Evolutionary conservation across 2,329 filamentous ascomycete genomes (phyloP).

Genomic region (Ophioceras dolichostomum): DNA sequence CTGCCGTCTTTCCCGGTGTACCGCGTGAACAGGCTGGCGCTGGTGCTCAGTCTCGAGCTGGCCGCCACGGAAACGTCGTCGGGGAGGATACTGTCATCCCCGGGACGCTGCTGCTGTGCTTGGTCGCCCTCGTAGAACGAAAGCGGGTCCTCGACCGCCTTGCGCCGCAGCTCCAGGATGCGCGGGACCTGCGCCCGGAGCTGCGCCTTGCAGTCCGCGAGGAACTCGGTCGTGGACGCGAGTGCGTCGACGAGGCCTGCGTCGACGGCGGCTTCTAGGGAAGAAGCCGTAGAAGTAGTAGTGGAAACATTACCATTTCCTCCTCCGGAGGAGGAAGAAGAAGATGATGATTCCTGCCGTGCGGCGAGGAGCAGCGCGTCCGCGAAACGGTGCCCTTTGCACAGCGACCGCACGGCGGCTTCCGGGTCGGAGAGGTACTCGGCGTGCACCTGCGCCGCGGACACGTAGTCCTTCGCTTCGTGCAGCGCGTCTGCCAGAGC

Average conservation of each 20-base stretch:
- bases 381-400: conserved; percentile 76
- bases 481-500: conserved; percentile 66
- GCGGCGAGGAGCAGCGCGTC: conserved; percentile 74
- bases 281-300: conserved; percentile 20
- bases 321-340: no score
- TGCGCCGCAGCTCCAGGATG: conserved; percentile 66
- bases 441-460: conserved; percentile 67
- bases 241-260: conserved; percentile 68
- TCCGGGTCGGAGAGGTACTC: conserved; percentile 69
- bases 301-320: no score
- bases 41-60: conserved; percentile 65
- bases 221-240: conserved; percentile 73
- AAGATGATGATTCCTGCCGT: no score
- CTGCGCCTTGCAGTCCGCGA: conserved; percentile 86
- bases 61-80: conserved; percentile 89
- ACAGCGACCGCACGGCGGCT: conserved; percentile 62
- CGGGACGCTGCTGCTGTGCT: conserved; percentile 7
- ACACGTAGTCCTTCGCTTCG: conserved; percentile 73
- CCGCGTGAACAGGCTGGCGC: conserved; percentile 81
- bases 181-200: conserved; percentile 76
- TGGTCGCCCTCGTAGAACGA: conserved; percentile 78
- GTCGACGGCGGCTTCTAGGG: conserved; percentile 62
- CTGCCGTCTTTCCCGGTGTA: conserved; percentile 63
- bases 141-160: conserved; percentile 74
- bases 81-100: conserved; percentile 47